Evolutionary conservation across 495 filamentous ascomycete genomes (phyloP), one percentile per base, ranked within the genome.

Genomic region (Talaromyces nanjingensis): DNA sequence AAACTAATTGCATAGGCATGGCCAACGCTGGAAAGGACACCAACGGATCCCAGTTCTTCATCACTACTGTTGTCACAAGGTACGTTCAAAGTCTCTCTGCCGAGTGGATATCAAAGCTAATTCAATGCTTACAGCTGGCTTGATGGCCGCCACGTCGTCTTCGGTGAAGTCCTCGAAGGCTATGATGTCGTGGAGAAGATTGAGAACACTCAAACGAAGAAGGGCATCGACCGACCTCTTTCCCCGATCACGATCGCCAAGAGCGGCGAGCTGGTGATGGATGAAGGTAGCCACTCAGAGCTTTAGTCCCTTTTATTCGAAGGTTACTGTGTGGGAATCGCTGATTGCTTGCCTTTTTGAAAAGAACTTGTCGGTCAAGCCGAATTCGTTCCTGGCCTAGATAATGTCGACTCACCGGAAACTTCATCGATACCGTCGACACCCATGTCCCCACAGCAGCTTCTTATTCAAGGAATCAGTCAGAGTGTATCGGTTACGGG

Each of bases 31-130:
- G 96, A 76, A 89, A 91, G 78, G 91, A 98, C 75, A 99, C 94
- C 81, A 99, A 99, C 73, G 96, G 96, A 69, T 96, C 91, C 58
- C 96, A 99, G 79, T 98, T 98, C 85, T 98, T 96, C 84, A 94
- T 96, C 67, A 96, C 91, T 70, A 94, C 91, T 67, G 87, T 88
- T 66, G 74, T 91, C 70, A 94, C 91, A 70, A 81, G 83, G 89
- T 93, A 83, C 77, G 89, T 72, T 27, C 25, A 22, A 14, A 27
- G 4, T n/a, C 18, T 62, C 6, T 25, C 39, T 29, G 22, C 25
- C 59, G 39, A 4, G 16, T n/a, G 60, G 31, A 66, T 58, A 62
- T 22, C 33, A 7, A 49, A 59, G 55, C 75, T 80, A 63, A 81
- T 66, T 57, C 33, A 31, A 53, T 45, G 39, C 33, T 12, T 14